Conservation (phyloP, 257 asterid genomes). For the Solanum gandarillasii region DNA sequence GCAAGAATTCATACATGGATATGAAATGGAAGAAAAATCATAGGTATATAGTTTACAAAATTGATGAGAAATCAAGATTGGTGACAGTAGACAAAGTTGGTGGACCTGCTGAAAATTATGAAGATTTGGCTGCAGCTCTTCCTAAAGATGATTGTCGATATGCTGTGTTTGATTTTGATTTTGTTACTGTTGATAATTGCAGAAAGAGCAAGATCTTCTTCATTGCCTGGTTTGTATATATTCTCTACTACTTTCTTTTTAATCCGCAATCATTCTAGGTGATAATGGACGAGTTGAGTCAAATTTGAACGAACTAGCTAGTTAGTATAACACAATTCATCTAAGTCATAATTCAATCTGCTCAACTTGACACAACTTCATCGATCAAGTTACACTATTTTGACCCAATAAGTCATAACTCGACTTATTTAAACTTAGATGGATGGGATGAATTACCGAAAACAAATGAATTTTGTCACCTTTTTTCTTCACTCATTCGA, state of each 20-base stretch:
- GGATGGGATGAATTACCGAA: not conserved
- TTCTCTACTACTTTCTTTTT: not conserved
- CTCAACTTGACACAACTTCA: too few relatives aligned
- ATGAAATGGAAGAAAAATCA: constrained; percentile 91
- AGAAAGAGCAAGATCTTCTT: constrained; percentile 92
- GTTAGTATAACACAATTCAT: not conserved
- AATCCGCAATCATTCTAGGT: not conserved
- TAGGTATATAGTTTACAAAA: constrained; percentile 74
- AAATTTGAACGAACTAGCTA: not conserved
- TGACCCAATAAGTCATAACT: not conserved
- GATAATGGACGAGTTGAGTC: not conserved
- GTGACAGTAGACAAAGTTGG: constrained; percentile 82
- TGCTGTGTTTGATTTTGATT: constrained; percentile 81
- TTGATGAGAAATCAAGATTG: constrained; percentile 53
- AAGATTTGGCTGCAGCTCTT: constrained; percentile 60
- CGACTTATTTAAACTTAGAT: not conserved
- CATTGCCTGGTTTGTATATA: constrained; percentile 60
- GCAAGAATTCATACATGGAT: constrained; percentile 80
- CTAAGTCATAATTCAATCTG: not conserved
- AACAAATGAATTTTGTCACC: not conserved
- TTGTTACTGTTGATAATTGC: constrained; percentile 81
- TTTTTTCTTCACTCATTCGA: not conserved
- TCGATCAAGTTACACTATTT: not conserved
- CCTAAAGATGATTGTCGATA: constrained; percentile 88
- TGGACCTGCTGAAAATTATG: constrained; percentile 59